Evolutionary conservation across 1,284 basidiomycete genomes (phyloP).

Genomic region (Tylopilus sp.): DNA sequence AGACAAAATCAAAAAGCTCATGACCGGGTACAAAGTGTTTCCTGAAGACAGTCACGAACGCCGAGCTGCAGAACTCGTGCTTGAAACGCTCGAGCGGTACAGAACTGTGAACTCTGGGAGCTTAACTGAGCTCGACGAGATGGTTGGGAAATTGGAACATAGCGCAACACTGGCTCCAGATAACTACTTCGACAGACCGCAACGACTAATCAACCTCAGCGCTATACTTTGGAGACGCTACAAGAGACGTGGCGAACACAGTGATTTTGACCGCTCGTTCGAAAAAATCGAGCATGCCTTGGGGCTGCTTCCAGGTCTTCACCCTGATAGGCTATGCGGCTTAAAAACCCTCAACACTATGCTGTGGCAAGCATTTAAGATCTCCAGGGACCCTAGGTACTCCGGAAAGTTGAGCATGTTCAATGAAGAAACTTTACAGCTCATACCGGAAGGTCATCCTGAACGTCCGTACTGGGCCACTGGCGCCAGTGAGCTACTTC

Average conservation of each 20-base stretch:
- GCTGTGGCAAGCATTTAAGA: neutral
- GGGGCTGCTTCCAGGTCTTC: neutral
- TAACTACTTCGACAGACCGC: neutral
- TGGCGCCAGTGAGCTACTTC: neutral
- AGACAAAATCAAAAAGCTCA: neutral
- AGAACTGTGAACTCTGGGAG: neutral
- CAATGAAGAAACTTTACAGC: neutral
- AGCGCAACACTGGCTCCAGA: neutral
- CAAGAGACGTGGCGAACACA: neutral
- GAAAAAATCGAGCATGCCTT: neutral
- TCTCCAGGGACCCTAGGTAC: neutral
- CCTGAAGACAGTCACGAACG: neutral
- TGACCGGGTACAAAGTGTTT: neutral
- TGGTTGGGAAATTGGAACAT: neutral
- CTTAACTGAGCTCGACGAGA: neutral
- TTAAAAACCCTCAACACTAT: neutral
- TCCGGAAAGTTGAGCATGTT: neutral
- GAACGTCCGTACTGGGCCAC: neutral
- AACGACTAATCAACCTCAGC: constrained; percentile 4
- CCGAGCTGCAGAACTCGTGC: neutral
- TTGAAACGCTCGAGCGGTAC: neutral
- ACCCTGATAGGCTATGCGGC: neutral
- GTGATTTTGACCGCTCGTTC: neutral
- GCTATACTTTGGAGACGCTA: neutral
- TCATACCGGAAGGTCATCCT: neutral